These are phyloP conservation scores for Zygoascus sp. DNA, from an alignment of 1,139 yeast genomes.

Conservation along the genomic window DNA sequence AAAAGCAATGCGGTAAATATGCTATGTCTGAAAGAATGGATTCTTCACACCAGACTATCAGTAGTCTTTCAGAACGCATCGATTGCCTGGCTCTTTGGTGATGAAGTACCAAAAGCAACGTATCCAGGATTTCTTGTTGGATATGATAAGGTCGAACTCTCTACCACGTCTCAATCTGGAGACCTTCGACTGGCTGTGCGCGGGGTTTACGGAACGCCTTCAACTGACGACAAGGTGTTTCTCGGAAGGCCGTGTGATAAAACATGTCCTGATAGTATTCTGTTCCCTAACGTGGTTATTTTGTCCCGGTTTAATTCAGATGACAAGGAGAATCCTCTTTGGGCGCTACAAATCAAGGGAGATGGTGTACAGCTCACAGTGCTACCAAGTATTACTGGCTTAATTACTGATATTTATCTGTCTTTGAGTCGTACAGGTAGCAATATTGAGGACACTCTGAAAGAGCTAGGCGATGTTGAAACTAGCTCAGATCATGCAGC, in stretches of 20 bases:
- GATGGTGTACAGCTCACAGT: constrained; percentile 31
- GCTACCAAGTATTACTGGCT: constrained; percentile 31
- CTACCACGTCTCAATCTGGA: constrained; percentile 3
- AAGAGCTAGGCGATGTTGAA: background rate
- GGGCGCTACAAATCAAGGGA: constrained; percentile 29
- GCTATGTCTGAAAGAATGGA: background rate
- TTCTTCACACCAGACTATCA: background rate
- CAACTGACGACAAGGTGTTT: constrained; percentile 20
- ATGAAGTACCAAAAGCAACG: constrained; percentile 39
- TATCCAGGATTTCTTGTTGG: constrained; percentile 66
- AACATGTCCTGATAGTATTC: constrained; percentile 30
- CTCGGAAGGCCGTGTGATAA: constrained; percentile 17
- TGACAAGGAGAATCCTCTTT: constrained; percentile 13
- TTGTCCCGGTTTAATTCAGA: constrained; percentile 1
- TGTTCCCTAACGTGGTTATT: constrained; percentile 31
- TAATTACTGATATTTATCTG: constrained; percentile 21
- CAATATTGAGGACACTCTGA: background rate
- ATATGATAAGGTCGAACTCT: constrained; percentile 44
- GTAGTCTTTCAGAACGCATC: constrained; percentile 35
- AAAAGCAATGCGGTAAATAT: background rate
- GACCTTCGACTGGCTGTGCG: constrained; percentile 27
- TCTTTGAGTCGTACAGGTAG: constrained; percentile 16
- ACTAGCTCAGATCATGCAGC: background rate
- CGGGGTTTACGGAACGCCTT: constrained; percentile 34
- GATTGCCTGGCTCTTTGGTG: constrained; percentile 67